Base-by-base conservation (phyloP, 495 filamentous ascomycete genomes). In the Penicillium mononematosum region DNA sequence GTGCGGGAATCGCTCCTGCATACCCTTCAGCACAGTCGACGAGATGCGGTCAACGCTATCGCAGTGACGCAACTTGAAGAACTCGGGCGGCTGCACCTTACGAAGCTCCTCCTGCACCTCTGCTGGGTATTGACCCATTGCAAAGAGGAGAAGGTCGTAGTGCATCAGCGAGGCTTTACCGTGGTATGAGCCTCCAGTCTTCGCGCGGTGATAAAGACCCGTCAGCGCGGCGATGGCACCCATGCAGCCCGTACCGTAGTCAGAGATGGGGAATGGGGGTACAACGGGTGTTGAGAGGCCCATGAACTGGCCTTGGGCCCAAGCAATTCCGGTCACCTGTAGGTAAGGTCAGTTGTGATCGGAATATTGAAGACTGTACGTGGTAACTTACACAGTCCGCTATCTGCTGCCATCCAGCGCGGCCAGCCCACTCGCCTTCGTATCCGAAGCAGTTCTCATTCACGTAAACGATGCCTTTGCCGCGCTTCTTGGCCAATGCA, bases 231-330 rank as follows among this genome's bases (percentile, higher is more conserved):
- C 83, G 58, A 87, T 79, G 27, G 81, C 80, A 20, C 86, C 86
- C 71, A 88, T 82, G 59, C 81, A 83, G 25, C 80, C 88, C 2
- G 88, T 90, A 29, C 88, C 85, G 69, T 93, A 91, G 72, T 91
- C 89, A 38, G 85, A 89, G 75, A 89, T 91, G 22, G 88, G 89
- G 70, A 91, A 91, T 0, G 88, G 88, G 46, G 88, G 89, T 0
- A 91, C 83, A n/a, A 90, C 81, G 4, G 88, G 88, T 58, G 85
- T 83, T 11, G 79, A 63, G 10, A 83, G 72, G 11, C 86, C 86
- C 86, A 92, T 90, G 70, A 85, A 86, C 44, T 80, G 56, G 10
- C 88, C 88, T 68, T 91, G 88, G 4, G 83, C 83, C 87, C 86
- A 90, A 6, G 88, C 87, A 7, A 90, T 75, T 16, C 87, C 86